Percentiles rank a stretch among this genome's conserved stretches.
phyloP scores from a whole-genome alignment of 176 grass and related monocot species.

The Oropetium thomaeum region DNA sequence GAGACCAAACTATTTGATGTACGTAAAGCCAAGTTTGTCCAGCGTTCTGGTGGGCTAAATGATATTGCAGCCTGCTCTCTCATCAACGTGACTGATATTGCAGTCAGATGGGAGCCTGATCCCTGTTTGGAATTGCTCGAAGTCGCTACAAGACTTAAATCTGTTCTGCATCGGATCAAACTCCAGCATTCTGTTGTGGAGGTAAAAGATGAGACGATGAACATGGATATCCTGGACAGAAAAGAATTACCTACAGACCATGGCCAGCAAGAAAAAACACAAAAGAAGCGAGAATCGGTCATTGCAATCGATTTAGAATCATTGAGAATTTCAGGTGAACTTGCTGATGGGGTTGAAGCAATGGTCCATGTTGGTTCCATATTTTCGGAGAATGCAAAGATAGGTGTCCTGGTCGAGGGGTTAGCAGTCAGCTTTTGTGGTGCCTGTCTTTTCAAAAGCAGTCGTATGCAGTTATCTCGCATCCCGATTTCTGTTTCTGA shows the following conservation, averaged over 20 bases:
- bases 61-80: constrained; percentile 76
- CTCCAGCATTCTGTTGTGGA: constrained; percentile 53
- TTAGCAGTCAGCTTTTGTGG: constrained; percentile 63
- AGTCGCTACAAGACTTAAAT: constrained; percentile 66
- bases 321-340: constrained; percentile 75
- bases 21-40: constrained; percentile 87
- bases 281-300: constrained; percentile 71
- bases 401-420: constrained; percentile 89
- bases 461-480: constrained; percentile 78
- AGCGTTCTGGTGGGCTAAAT: constrained; percentile 66
- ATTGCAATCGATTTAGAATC: constrained; percentile 94
- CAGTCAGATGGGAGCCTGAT: constrained; percentile 82
- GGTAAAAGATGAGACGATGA: constrained; percentile 63
- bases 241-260: constrained; percentile 47
- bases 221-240: constrained; percentile 36
- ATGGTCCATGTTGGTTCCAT: constrained; percentile 75
- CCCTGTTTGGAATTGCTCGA: constrained; percentile 74
- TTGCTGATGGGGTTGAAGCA: constrained; percentile 95
- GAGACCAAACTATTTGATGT: constrained; percentile 60
- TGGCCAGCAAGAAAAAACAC: constrained; percentile 54
- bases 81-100: constrained; percentile 73
- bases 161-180: constrained; percentile 65
- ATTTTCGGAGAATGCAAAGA: constrained; percentile 98
- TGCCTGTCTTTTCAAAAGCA: constrained; percentile 68
- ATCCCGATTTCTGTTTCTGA: constrained; percentile 73